Percentiles rank a stretch among this genome's conserved stretches.
These are phyloP conservation scores for Phaffia rhodozyma DNA, from an alignment of 1,284 basidiomycete genomes.

Conservation along the genomic window DNA sequence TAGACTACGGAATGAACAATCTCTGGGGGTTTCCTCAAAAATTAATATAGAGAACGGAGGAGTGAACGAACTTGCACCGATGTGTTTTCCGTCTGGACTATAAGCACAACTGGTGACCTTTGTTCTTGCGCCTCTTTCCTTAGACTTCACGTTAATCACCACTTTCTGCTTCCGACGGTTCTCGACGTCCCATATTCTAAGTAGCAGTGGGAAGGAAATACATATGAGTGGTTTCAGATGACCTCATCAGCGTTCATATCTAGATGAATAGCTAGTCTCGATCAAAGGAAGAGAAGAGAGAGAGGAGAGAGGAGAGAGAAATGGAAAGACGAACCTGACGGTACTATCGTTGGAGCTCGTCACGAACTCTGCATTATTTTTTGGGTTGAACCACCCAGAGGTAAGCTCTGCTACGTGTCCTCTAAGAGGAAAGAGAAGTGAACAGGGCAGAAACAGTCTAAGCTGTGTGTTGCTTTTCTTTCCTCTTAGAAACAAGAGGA, in stretches of 20 bases:
- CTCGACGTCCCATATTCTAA: constrained; percentile 84
- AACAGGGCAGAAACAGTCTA: background rate
- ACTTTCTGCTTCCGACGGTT: constrained; percentile 79
- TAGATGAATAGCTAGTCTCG: constrained; percentile 5
- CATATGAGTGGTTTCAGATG: background rate
- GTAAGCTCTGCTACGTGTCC: constrained; percentile 90
- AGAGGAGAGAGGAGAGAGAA: background rate
- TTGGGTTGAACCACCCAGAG: constrained; percentile 83
- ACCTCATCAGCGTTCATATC: too few species aligned
- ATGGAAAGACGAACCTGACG: constrained; percentile 51
- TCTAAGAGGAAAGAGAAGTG: constrained; percentile 37
- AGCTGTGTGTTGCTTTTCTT: background rate
- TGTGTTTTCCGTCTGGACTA: constrained; percentile 68
- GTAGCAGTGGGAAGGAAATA: background rate
- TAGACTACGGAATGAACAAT: background rate
- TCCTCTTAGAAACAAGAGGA: background rate
- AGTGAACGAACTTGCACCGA: constrained; percentile 60
- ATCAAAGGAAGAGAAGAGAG: constrained; percentile 3
- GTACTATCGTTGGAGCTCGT: constrained; percentile 93
- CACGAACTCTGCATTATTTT: constrained; percentile 66
- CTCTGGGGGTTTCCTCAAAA: background rate
- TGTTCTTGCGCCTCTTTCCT: constrained; percentile 87
- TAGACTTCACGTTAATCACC: constrained; percentile 91
- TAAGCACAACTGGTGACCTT: constrained; percentile 80
- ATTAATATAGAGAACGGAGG: background rate